Conservation (phyloP, 148 eudicot genomes). For the Selenicereus undatus region DNA sequence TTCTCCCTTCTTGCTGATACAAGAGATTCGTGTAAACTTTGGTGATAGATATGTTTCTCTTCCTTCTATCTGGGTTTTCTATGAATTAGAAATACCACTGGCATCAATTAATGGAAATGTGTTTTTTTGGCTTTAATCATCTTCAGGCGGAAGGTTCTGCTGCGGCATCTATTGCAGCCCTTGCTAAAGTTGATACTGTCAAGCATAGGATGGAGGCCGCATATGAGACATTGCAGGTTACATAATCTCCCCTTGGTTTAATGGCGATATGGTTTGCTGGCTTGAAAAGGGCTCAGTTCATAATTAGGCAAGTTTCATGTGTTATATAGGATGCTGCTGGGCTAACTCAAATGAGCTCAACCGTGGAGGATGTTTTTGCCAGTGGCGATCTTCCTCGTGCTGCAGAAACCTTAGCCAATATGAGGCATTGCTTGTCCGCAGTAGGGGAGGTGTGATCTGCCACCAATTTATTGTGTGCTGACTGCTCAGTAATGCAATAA, state of each 20-base stretch:
- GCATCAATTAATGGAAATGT: background rate
- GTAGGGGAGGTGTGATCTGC: constrained; percentile 74
- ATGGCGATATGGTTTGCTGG: constrained; percentile 5
- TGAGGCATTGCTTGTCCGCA: constrained; percentile 94
- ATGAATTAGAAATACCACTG: background rate
- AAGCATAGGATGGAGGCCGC: constrained; percentile 98
- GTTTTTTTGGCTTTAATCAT: background rate
- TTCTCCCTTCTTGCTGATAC: too few species aligned
- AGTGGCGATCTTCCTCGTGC: constrained; percentile 98
- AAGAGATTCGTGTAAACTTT: too few species aligned
- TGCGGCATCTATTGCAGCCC: constrained; percentile 85
- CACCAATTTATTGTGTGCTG: background rate
- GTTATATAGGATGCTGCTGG: constrained; percentile 87
- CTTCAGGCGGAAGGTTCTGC: constrained; percentile 93
- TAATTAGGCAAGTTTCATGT: constrained; percentile 18
- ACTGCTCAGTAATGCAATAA: too few species aligned
- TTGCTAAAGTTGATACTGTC: constrained; percentile 91
- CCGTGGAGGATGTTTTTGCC: constrained; percentile 97
- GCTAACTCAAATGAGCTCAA: constrained; percentile 83
- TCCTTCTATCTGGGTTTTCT: background rate
- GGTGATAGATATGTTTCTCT: background rate
- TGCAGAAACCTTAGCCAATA: constrained; percentile 93
- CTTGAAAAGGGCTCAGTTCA: constrained; percentile 4
- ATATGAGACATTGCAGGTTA: constrained; percentile 88
- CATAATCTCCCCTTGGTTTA: background rate